Evolutionary conservation across 148 eudicot species (phyloP).

Genomic region (Camellia lanceoleosa): DNA sequence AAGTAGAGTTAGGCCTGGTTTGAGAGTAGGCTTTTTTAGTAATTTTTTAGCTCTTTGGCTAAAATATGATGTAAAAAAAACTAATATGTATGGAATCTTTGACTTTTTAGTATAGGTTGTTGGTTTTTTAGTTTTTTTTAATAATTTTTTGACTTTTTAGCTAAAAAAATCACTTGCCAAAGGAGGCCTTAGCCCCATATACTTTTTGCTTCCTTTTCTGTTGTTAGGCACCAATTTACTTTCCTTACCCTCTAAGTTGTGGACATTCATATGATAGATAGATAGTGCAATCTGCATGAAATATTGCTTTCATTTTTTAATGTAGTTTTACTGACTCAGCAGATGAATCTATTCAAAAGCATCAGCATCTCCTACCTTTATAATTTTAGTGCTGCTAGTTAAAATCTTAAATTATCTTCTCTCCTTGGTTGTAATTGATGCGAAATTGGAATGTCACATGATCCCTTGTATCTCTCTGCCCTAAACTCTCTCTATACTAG

Average conservation of each 20-base stretch:
- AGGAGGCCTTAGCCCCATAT: neutral
- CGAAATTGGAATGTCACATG: too few species aligned
- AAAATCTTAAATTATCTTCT: neutral
- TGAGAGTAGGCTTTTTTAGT: too few species aligned
- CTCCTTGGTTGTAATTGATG: neutral
- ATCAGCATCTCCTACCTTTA: neutral
- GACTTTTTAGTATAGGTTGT: too few species aligned
- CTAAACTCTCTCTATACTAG: too few species aligned
- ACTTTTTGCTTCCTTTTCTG: neutral
- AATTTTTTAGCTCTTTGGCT: too few species aligned
- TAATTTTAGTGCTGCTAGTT: neutral
- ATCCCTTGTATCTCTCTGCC: too few species aligned
- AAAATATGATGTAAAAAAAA: too few species aligned
- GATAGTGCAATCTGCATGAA: neutral
- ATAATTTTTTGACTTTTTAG: too few species aligned
- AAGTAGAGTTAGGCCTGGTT: neutral
- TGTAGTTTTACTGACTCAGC: neutral
- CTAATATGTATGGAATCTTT: too few species aligned
- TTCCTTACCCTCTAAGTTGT: neutral
- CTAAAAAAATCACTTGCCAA: too few species aligned
- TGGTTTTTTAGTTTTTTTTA: too few species aligned
- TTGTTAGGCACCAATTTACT: neutral
- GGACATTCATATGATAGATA: neutral
- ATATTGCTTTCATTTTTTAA: neutral
- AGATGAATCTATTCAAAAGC: neutral